phyloP scores from a whole-genome alignment of 2,329 filamentous ascomycete species.

The Colletotrichum sp. region DNA sequence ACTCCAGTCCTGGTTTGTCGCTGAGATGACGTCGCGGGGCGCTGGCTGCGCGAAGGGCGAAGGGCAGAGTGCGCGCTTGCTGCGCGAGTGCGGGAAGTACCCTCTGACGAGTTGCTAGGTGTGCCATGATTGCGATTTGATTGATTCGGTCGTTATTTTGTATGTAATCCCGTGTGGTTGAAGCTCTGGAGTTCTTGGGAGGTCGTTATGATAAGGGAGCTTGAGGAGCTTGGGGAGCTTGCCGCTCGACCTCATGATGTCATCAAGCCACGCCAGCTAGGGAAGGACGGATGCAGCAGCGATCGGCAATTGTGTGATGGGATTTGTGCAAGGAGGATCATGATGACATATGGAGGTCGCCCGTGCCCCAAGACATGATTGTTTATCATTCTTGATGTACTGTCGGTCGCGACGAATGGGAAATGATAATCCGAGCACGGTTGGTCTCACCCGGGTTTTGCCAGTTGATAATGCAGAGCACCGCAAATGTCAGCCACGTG shows the following conservation, averaged over 20 bases:
- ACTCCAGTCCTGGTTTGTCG: slow-evolving; percentile 11
- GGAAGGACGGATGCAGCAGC: neutral
- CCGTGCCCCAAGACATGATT: neutral
- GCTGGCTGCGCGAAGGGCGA: neutral
- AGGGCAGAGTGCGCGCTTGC: neutral
- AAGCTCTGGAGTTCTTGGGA: neutral
- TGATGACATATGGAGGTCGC: neutral
- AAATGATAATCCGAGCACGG: neutral
- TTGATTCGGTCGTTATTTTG: neutral
- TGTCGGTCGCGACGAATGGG: neutral
- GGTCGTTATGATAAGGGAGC: neutral
- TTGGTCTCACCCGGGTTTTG: neutral
- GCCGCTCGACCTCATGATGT: slow-evolving; percentile 4
- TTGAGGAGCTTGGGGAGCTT: neutral
- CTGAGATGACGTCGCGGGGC: neutral
- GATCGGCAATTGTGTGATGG: slow-evolving; percentile 13
- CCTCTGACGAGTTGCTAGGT: neutral
- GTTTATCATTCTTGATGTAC: neutral
- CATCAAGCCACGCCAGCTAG: neutral
- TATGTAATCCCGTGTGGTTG: neutral
- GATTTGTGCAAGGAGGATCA: neutral
- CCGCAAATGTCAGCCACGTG: neutral
- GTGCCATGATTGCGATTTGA: neutral
- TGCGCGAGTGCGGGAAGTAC: neutral
- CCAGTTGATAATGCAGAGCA: neutral